Conservation (phyloP, 805 yeast genomes). For the Wickerhamomyces chaumierensis region DNA sequence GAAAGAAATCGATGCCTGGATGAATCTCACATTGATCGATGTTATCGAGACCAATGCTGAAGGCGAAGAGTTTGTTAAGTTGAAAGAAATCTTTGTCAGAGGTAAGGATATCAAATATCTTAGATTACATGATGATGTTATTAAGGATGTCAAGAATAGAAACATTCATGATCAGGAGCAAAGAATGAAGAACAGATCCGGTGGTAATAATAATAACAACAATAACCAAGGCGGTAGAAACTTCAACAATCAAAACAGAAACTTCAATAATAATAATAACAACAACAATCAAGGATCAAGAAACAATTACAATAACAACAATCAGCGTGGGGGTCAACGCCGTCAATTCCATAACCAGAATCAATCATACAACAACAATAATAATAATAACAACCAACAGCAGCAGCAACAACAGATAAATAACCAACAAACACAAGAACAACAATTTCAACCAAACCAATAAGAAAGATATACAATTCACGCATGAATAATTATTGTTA, state of each 20-base stretch:
- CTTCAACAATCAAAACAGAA: conserved; percentile 19
- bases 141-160: conserved; percentile 66
- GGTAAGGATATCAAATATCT: conserved; percentile 77
- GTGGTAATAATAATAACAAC: conserved; percentile 29
- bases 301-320: conserved; percentile 19
- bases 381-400: neutral
- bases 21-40: conserved; percentile 79
- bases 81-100: conserved; percentile 69
- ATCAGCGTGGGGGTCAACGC: conserved; percentile 16
- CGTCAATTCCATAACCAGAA: conserved; percentile 17
- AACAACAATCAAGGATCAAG: conserved; percentile 20
- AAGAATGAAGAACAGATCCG: conserved; percentile 30
- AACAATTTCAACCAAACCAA: neutral
- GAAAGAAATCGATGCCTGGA: conserved; percentile 85
- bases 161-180: conserved; percentile 39
- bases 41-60: conserved; percentile 56
- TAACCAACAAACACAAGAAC: neutral
- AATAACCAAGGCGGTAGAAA: conserved; percentile 16
- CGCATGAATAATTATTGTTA: too few relatives aligned
- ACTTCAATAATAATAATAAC: conserved; percentile 20
- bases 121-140: conserved; percentile 64
- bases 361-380: conserved; percentile 8
- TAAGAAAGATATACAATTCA: too few relatives aligned
- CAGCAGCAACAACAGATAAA: neutral
- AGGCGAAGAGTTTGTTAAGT: conserved; percentile 50